Evolutionary conservation across 148 eudicot genomes (phyloP), one percentile per base, ranked within the genome.

Genomic region (Camellia granthamiana): DNA sequence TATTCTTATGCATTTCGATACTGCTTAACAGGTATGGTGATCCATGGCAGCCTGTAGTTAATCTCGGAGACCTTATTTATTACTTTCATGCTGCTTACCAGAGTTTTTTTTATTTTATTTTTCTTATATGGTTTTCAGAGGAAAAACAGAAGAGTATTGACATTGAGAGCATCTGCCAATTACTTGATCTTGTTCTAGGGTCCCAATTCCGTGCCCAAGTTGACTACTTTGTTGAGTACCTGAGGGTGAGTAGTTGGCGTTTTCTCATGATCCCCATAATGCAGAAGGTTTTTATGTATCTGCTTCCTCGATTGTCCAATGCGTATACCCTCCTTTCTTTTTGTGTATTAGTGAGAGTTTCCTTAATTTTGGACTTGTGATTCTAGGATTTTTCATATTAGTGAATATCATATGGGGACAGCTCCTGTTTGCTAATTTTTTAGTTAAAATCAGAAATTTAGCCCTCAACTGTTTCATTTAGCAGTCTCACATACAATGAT

Each of bases 131-230:
- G 42, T 77, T 54, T 69, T 83, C 83, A 95, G 99, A 95, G 90
- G 99, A 95, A 83, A 95, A 92, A 78, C 99, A 95, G 87, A 95
- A 95, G 86, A 92, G 90, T 86, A 87, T 95, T 65, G 99, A 95
- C 81, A 95, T 93, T 76, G 99, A 93, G 81, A 92, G 93, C 83
- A 88, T 95, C 42, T 95, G 99, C 86, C 88, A 90, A 77, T 85
- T 95, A 75, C 85, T 95, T 88, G 97, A 93, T 85, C 96, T 95
- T 83, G 94, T 93, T 16, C 74, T 95, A 55, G 97, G 99, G 21
- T 78, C 92, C 7, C 87, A 88, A 77, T 95, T 86, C 77, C 90
- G 84, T 21, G 84, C 91, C 43, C 97, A 95, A 83, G 97, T 95
- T 41, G 97, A 93, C 81, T 87, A 83, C 59, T 88, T 93, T 61